Evolutionary conservation across 345 rosid species (phyloP).

Genomic region (Rubroshorea leprosula): DNA sequence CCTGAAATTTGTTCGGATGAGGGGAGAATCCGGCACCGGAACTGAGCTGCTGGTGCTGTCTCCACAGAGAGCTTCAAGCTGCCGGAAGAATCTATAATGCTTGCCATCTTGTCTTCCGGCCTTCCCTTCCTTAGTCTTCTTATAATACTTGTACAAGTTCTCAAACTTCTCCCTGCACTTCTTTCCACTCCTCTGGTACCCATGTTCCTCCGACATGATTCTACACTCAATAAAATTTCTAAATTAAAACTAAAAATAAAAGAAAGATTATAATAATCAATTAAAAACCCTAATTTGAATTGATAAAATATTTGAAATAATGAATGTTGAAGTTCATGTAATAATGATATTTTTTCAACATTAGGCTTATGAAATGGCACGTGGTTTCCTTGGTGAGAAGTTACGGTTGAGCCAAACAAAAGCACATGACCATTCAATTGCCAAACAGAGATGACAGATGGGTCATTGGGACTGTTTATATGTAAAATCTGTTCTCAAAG

Average conservation of each 20-base stretch:
- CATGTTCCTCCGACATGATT: conserved; percentile 92
- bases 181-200: conserved; percentile 91
- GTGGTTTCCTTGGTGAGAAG: too few relatives aligned
- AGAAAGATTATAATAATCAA: not conserved
- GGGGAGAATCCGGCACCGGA: conserved; percentile 43
- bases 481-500: conserved; percentile 8
- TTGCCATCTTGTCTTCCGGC: conserved; percentile 98
- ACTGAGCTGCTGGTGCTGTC: conserved; percentile 38
- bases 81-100: conserved; percentile 90
- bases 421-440: too few relatives aligned
- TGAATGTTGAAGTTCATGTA: too few relatives aligned
- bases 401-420: too few relatives aligned
- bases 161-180: conserved; percentile 98
- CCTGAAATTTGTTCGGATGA: conserved; percentile 25
- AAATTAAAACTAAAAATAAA: too few relatives aligned
- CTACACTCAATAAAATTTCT: conserved; percentile 22
- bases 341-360: too few relatives aligned
- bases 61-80: conserved; percentile 96
- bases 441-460: too few relatives aligned
- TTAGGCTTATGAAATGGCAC: too few relatives aligned
- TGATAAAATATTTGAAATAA: too few relatives aligned
- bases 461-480: too few relatives aligned
- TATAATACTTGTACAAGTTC: conserved; percentile 93
- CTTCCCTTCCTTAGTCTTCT: conserved; percentile 96
- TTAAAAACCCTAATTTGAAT: too few relatives aligned